These are phyloP conservation scores for Vaccinium vitisidaea DNA, from an alignment of 148 eudicot genomes.

Conservation along the genomic window DNA sequence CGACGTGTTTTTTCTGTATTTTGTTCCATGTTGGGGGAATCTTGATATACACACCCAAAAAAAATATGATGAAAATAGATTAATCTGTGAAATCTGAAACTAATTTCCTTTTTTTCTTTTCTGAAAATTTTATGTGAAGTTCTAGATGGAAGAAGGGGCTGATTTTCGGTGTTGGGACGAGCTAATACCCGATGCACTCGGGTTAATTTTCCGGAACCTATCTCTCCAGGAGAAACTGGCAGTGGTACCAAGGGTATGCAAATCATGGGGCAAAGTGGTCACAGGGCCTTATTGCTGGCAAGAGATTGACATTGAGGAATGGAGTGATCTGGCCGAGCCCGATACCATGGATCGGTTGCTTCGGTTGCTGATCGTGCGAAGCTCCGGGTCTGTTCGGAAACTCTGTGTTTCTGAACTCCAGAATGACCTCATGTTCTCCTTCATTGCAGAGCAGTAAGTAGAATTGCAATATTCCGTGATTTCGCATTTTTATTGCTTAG, in stretches of 20 bases:
- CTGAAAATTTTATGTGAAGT: not conserved
- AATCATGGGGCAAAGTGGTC: slow-evolving; percentile 63
- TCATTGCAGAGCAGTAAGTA: slow-evolving; percentile 41
- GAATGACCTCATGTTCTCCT: slow-evolving; percentile 46
- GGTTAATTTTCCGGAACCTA: slow-evolving; percentile 50
- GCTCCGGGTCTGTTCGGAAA: slow-evolving; percentile 52
- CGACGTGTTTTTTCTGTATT: not conserved
- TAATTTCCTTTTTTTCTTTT: too few relatives aligned
- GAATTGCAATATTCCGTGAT: not conserved
- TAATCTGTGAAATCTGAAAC: not conserved
- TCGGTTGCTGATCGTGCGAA: slow-evolving; percentile 52
- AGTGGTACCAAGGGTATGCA: slow-evolving; percentile 72
- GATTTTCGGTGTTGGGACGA: slow-evolving; percentile 60
- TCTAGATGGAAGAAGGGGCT: slow-evolving; percentile 43
- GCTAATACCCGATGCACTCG: slow-evolving; percentile 71
- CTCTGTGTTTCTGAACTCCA: slow-evolving; percentile 56
- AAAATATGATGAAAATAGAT: not conserved
- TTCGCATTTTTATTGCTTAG: not conserved
- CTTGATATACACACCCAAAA: not conserved
- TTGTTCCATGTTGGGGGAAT: not conserved
- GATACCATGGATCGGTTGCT: slow-evolving; percentile 54
- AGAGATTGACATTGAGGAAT: slow-evolving; percentile 64
- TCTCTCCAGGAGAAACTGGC: slow-evolving; percentile 49
- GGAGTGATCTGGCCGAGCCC: slow-evolving; percentile 43
- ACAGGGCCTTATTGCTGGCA: slow-evolving; percentile 85